A percentile compares a stretch with the other conserved stretches of the same genome.
These are phyloP conservation scores for Fusarium armeniacum DNA, from an alignment of 2,329 filamentous ascomycete genomes.

Conservation along the genomic window DNA sequence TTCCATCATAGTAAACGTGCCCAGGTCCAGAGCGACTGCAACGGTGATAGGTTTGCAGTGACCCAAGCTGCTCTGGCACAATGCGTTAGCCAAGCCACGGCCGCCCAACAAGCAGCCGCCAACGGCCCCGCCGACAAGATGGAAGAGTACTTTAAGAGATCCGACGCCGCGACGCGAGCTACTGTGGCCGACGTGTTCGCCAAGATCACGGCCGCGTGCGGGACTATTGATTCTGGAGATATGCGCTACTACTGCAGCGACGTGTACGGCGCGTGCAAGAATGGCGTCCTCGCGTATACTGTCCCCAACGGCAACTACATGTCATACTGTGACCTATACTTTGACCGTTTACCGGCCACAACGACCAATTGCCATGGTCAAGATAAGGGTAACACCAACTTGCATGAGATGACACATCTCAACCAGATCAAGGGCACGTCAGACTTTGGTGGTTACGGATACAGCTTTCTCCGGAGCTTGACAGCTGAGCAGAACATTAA, in stretches of 20 bases:
- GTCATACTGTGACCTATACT: constrained; percentile 74
- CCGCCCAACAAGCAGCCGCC: constrained; percentile 65
- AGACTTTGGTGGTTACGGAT: constrained; percentile 70
- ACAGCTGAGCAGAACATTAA: constrained; percentile 65
- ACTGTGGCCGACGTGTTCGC: constrained; percentile 67
- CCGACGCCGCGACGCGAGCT: constrained; percentile 58
- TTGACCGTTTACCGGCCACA: constrained; percentile 65
- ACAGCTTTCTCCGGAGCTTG: constrained; percentile 65
- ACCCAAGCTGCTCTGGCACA: constrained; percentile 67
- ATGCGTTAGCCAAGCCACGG: constrained; percentile 66
- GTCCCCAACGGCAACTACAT: constrained; percentile 67
- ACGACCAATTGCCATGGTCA: constrained; percentile 70
- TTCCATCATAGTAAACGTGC: constrained; percentile 66
- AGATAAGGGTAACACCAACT: constrained; percentile 73
- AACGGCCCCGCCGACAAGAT: constrained; percentile 65
- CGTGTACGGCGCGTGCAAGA: constrained; percentile 64
- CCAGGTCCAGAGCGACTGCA: constrained; percentile 67
- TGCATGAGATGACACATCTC: constrained; percentile 77
- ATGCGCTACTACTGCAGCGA: constrained; percentile 73
- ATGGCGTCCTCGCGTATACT: constrained; percentile 72
- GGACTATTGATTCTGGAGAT: constrained; percentile 61
- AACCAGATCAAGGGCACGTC: constrained; percentile 69
- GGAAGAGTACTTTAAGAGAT: constrained; percentile 75
- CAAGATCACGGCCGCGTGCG: constrained; percentile 68
- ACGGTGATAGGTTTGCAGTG: constrained; percentile 59